Evolutionary conservation across 2,329 filamentous ascomycete species (phyloP).

Genomic region (Nemania bipapillata): DNA sequence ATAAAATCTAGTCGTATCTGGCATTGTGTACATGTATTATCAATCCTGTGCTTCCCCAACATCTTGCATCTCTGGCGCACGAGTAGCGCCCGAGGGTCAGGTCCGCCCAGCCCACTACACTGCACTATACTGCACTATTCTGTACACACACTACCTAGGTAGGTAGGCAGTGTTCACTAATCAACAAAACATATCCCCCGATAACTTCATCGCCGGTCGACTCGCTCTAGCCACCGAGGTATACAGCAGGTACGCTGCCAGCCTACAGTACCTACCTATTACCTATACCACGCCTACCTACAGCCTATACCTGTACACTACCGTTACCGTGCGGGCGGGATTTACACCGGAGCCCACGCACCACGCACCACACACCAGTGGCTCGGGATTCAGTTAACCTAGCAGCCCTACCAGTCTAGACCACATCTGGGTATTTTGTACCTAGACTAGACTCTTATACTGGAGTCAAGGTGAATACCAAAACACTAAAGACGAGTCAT

Average conservation of each 20-base stretch:
- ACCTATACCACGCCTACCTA: background rate
- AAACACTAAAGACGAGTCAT: background rate
- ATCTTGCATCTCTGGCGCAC: background rate
- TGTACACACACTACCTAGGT: background rate
- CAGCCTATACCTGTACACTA: background rate
- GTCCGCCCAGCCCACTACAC: background rate
- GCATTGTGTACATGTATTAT: conserved; percentile 10
- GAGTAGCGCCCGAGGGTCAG: background rate
- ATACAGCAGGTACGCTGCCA: background rate
- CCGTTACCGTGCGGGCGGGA: conserved; percentile 2
- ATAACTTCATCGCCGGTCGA: background rate
- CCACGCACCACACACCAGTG: conserved; percentile 10
- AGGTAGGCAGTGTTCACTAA: conserved; percentile 1
- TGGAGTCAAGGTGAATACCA: background rate
- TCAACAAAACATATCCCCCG: background rate
- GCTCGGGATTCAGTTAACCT: conserved; percentile 11
- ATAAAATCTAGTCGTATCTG: conserved; percentile 17
- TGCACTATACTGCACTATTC: no score
- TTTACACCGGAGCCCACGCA: conserved; percentile 18
- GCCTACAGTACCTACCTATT: background rate
- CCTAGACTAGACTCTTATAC: background rate
- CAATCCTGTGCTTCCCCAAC: conserved; percentile 7
- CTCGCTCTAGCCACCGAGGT: background rate
- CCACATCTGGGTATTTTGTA: conserved; percentile 1
- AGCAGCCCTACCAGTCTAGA: conserved; percentile 6